Conservation (phyloP, 148 eudicot genomes). For the Spergularia marina region DNA sequence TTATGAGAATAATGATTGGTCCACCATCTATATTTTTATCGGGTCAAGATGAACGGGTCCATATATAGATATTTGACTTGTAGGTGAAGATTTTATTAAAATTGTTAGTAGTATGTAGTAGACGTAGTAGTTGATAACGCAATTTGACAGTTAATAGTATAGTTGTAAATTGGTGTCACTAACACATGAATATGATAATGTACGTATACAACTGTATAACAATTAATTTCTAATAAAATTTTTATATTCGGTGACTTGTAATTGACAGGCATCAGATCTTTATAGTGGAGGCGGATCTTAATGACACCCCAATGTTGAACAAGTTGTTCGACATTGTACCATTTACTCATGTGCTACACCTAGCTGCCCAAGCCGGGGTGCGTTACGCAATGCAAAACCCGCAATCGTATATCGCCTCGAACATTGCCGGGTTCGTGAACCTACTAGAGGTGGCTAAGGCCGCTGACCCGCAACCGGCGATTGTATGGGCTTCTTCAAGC, state of each 20-base stretch:
- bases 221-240: not conserved
- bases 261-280: slow-evolving; percentile 50
- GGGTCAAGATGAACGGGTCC: too few relatives aligned
- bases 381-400: slow-evolving; percentile 96
- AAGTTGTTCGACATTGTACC: slow-evolving; percentile 89
- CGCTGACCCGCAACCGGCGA: slow-evolving; percentile 80
- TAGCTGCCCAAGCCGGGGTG: slow-evolving; percentile 96
- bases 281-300: slow-evolving; percentile 79
- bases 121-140: too few relatives aligned
- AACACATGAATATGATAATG: too few relatives aligned
- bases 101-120: too few relatives aligned
- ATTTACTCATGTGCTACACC: slow-evolving; percentile 74
- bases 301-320: slow-evolving; percentile 57
- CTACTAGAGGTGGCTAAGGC: slow-evolving; percentile 66
- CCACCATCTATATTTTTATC: not conserved
- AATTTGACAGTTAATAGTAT: too few relatives aligned
- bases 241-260: not conserved
- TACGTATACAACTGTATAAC: too few relatives aligned
- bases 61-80: not conserved
- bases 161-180: too few relatives aligned
- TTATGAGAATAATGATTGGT: not conserved
- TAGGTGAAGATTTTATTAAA: not conserved
- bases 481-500: slow-evolving; percentile 91
- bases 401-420: slow-evolving; percentile 67
- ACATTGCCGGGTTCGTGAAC: slow-evolving; percentile 79